A percentile compares a stretch with the other conserved stretches of the same genome.
Evolutionary conservation across 371 early-diverging fungal species (phyloP).

Genomic region (Chytridium lagenaria): DNA sequence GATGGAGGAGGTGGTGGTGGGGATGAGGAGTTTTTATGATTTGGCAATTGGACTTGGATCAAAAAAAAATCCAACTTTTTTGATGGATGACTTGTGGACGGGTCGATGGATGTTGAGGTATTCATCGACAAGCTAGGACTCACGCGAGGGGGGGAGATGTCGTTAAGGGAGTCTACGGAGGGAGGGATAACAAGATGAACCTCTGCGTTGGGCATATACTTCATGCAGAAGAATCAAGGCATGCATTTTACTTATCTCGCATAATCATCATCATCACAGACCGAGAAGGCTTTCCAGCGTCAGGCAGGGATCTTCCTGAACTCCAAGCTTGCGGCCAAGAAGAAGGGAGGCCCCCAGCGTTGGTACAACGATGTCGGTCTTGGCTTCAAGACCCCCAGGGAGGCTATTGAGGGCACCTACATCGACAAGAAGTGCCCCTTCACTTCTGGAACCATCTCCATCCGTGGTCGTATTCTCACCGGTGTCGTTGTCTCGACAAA

Average conservation of each 20-base stretch:
- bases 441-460: slow-evolving; percentile 94
- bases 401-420: slow-evolving; percentile 96
- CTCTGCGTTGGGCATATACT: too few relatives aligned
- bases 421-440: slow-evolving; percentile 99
- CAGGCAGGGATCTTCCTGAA: slow-evolving; percentile 96
- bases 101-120: not conserved
- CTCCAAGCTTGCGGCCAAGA: slow-evolving; percentile 82
- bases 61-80: too few relatives aligned
- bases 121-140: too few relatives aligned
- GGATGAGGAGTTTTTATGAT: too few relatives aligned
- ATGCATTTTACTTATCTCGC: not conserved
- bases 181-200: too few relatives aligned
- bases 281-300: slow-evolving; percentile 95
- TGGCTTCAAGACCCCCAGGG: slow-evolving; percentile 99
- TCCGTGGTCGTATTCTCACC: slow-evolving; percentile 98
- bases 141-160: too few relatives aligned
- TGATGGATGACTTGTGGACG: not conserved
- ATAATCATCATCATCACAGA: slow-evolving; percentile 40
- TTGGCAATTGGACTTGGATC: too few relatives aligned
- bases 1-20: too few relatives aligned
- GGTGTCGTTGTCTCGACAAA: slow-evolving; percentile 97
- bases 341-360: slow-evolving; percentile 68
- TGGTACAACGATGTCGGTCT: slow-evolving; percentile 99
- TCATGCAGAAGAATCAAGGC: not conserved
- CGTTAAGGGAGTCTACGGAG: too few relatives aligned